These are phyloP conservation scores for Graphilbum ipis-grandicollis DNA, from an alignment of 2,329 filamentous ascomycete species.

Conservation along the genomic window DNA sequence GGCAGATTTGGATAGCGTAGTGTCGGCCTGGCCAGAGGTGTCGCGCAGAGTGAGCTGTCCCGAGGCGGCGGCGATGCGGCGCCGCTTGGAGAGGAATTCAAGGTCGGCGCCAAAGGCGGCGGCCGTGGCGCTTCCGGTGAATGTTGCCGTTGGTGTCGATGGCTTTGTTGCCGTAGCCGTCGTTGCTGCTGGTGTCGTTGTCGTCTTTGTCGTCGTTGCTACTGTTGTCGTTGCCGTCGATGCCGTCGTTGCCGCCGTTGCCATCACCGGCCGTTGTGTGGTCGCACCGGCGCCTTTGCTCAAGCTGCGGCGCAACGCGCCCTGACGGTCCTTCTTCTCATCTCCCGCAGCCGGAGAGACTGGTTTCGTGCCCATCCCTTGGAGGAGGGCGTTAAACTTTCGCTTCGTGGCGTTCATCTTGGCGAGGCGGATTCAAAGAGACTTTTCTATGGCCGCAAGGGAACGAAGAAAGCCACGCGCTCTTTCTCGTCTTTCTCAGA, in stretches of 20 bases:
- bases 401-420: slow-evolving; percentile 62
- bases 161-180: slow-evolving; percentile 12
- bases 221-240: background rate
- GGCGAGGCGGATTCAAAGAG: background rate
- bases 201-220: background rate
- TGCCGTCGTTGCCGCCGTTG: background rate
- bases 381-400: slow-evolving; percentile 63
- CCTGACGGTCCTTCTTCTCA: slow-evolving; percentile 18
- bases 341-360: slow-evolving; percentile 21
- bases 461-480: no score
- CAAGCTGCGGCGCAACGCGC: no score
- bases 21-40: slow-evolving; percentile 7
- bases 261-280: slow-evolving; percentile 1
- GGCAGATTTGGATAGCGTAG: slow-evolving; percentile 22
- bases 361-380: slow-evolving; percentile 39
- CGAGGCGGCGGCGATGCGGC: slow-evolving; percentile 23
- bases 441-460: no score
- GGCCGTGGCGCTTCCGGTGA: background rate
- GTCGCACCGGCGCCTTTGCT: background rate
- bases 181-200: background rate
- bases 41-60: slow-evolving; percentile 11
- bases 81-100: slow-evolving; percentile 32
- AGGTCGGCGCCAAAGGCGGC: slow-evolving; percentile 13
- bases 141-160: background rate
- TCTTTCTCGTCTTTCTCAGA: no score